These are phyloP conservation scores for Triticum monococcum DNA, from an alignment of 176 grass and related monocot genomes.

Conservation along the genomic window DNA sequence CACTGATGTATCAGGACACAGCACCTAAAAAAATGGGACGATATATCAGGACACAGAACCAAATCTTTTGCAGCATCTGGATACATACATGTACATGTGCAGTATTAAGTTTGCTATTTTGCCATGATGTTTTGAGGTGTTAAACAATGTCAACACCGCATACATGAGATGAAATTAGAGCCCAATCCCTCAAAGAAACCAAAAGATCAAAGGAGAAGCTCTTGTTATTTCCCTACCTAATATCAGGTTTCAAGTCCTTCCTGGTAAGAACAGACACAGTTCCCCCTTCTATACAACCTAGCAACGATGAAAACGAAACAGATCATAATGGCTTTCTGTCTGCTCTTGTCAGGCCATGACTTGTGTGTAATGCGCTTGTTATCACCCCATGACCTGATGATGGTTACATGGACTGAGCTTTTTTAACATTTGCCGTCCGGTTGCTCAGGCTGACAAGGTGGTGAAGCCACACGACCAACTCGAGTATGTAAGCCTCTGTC, in stretches of 20 bases:
- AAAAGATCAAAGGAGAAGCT: conserved; percentile 10
- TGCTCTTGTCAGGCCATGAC: background rate
- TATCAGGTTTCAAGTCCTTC: background rate
- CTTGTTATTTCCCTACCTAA: conserved; percentile 23
- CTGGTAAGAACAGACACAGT: background rate
- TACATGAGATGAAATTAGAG: background rate
- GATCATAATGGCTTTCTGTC: background rate
- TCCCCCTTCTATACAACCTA: conserved; percentile 34
- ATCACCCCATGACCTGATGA: background rate
- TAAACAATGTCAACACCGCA: conserved; percentile 18
- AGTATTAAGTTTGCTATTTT: background rate
- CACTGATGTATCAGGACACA: background rate
- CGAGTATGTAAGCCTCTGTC: conserved; percentile 65
- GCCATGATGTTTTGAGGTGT: background rate
- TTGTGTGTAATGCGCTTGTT: conserved; percentile 14
- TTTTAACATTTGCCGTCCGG: conserved; percentile 24
- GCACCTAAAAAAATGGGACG: background rate
- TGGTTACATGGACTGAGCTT: conserved; percentile 28
- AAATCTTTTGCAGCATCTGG: background rate
- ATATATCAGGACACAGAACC: background rate
- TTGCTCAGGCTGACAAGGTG: conserved; percentile 68
- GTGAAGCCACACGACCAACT: conserved; percentile 81
- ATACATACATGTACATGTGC: background rate
- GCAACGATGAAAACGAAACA: background rate
- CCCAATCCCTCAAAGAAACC: background rate